phyloP scores from a whole-genome alignment of 495 filamentous ascomycete species.

The Jackrogersella multiformis region DNA sequence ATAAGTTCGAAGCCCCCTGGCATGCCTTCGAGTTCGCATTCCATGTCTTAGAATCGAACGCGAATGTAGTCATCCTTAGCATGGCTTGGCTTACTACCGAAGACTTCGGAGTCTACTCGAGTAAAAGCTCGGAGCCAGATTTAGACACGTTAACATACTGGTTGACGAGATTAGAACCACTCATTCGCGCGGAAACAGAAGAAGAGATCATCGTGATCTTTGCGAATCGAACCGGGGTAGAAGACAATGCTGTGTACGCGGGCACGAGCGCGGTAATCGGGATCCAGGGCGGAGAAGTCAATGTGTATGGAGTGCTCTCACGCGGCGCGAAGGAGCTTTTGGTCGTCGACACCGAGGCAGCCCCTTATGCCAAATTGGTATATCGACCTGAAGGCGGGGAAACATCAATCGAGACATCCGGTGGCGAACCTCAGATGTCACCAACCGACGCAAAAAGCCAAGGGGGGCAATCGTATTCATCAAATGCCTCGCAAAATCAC shows the following conservation, averaged over 20 bases:
- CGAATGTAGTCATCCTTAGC: slow-evolving; percentile 78
- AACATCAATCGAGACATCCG: slow-evolving; percentile 3
- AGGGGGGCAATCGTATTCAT: not conserved
- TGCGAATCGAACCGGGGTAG: slow-evolving; percentile 81
- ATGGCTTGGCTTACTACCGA: slow-evolving; percentile 88
- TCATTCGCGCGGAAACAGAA: slow-evolving; percentile 66
- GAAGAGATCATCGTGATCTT: slow-evolving; percentile 80
- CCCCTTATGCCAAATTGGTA: slow-evolving; percentile 40
- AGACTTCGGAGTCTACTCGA: slow-evolving; percentile 55
- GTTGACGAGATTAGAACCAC: slow-evolving; percentile 81
- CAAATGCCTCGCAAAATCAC: not conserved
- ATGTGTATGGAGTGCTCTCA: slow-evolving; percentile 74
- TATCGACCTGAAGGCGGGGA: slow-evolving; percentile 38
- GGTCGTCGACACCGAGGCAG: slow-evolving; percentile 64
- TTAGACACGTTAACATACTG: slow-evolving; percentile 87
- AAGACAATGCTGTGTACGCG: slow-evolving; percentile 76
- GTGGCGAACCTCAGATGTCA: slow-evolving; percentile 10
- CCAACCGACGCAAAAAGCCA: slow-evolving; percentile 4
- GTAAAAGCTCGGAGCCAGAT: slow-evolving; percentile 68
- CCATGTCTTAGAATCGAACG: slow-evolving; percentile 69
- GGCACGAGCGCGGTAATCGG: slow-evolving; percentile 86
- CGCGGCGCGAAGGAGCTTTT: slow-evolving; percentile 71
- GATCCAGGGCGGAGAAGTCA: slow-evolving; percentile 71
- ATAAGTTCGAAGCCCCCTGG: slow-evolving; percentile 81
- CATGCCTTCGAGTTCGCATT: slow-evolving; percentile 86